These are phyloP conservation scores for Candida tibetensis DNA, from an alignment of 805 yeast genomes.

Conservation along the genomic window DNA sequence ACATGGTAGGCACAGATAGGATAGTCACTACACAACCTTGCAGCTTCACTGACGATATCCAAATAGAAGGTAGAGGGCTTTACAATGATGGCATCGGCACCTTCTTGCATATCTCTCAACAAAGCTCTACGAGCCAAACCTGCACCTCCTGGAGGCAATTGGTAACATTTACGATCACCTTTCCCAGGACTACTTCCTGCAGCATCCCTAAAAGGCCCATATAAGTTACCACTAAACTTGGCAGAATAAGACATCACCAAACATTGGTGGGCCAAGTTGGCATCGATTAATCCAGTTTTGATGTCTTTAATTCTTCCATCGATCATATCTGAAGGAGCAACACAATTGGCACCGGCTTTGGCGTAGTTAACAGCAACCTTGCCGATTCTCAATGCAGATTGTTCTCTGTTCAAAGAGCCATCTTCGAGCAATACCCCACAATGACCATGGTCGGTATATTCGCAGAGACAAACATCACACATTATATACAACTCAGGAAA, in stretches of 20 bases:
- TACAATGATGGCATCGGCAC: slow-evolving; percentile 93
- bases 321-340: slow-evolving; percentile 97
- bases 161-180: slow-evolving; percentile 92
- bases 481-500: slow-evolving; percentile 85
- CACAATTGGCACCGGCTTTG: slow-evolving; percentile 90
- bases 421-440: slow-evolving; percentile 90
- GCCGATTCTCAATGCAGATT: slow-evolving; percentile 78
- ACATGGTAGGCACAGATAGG: slow-evolving; percentile 97
- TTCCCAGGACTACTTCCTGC: slow-evolving; percentile 87
- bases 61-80: slow-evolving; percentile 95
- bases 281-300: slow-evolving; percentile 77
- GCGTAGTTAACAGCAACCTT: slow-evolving; percentile 96
- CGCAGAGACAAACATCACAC: slow-evolving; percentile 96
- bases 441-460: slow-evolving; percentile 96
- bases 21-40: slow-evolving; percentile 73
- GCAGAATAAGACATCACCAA: slow-evolving; percentile 94
- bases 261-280: slow-evolving; percentile 80
- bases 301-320: slow-evolving; percentile 92
- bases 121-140: slow-evolving; percentile 94
- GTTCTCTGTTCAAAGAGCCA: slow-evolving; percentile 75
- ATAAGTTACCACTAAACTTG: slow-evolving; percentile 84
- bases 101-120: slow-evolving; percentile 81
- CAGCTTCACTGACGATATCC: slow-evolving; percentile 87
- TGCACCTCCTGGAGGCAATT: slow-evolving; percentile 87
- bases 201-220: slow-evolving; percentile 98